A percentile compares a stretch with the other conserved stretches of the same genome.
phyloP scores from a whole-genome alignment of 2,329 filamentous ascomycete genomes.

The Mycocentrospora acerina region DNA sequence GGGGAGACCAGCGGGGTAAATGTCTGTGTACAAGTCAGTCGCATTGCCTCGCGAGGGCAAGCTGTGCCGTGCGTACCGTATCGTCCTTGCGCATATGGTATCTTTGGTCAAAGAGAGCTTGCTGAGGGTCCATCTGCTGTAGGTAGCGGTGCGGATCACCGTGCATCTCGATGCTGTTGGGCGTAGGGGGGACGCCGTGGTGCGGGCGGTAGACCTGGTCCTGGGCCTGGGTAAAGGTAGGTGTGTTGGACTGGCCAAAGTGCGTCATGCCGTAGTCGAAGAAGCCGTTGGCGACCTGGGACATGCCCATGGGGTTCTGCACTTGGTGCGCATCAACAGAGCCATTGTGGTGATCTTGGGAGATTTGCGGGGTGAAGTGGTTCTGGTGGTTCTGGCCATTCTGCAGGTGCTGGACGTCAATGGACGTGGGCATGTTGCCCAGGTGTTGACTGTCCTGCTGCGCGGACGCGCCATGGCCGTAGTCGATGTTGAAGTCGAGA shows the following conservation, averaged over 20 bases:
- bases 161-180: conserved; percentile 77
- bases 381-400: too few relatives aligned
- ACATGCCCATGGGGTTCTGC: conserved; percentile 17
- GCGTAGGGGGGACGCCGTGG: conserved; percentile 73
- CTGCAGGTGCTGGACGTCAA: conserved; percentile 39
- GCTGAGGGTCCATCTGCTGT: conserved; percentile 56
- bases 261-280: conserved; percentile 39
- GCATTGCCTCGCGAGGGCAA: conserved; percentile 1
- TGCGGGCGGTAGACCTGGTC: conserved; percentile 51
- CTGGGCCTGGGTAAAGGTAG: conserved; percentile 44
- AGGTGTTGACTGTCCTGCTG: conserved; percentile 29
- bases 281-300: conserved; percentile 27
- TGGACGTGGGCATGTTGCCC: conserved; percentile 32
- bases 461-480: conserved; percentile 18
- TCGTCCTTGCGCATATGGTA: conserved; percentile 70
- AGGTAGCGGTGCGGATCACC: conserved; percentile 59
- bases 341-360: conserved; percentile 29
- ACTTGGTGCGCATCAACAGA: conserved; percentile 15
- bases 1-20: conserved; percentile 82
- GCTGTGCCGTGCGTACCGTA: conserved; percentile 52
- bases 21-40: conserved; percentile 57
- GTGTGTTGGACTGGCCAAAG: conserved; percentile 39
- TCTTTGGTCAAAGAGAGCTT: conserved; percentile 64
- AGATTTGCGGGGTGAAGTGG: conserved; percentile 29
- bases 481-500: conserved; percentile 33